Conservation (phyloP, 2,329 filamentous ascomycete genomes). For the Ceratocystis colombiana region DNA sequence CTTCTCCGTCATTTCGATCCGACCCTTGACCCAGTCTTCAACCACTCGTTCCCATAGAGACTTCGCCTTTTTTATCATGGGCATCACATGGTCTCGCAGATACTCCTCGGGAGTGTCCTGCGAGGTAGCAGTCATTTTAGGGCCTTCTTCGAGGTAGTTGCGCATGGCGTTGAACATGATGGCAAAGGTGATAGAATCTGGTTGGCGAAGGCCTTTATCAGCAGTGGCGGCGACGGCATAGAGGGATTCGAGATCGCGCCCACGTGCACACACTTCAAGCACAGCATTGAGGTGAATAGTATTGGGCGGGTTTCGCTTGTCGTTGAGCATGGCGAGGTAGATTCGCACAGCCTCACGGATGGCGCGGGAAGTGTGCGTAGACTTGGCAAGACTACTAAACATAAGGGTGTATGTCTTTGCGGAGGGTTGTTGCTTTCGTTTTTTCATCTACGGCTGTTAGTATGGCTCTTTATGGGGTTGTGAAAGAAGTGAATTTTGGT, state of each 20-base stretch:
- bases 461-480: slow-evolving; percentile 26
- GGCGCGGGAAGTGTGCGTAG: slow-evolving; percentile 47
- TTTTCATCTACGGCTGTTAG: slow-evolving; percentile 68
- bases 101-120: slow-evolving; percentile 28
- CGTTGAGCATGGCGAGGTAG: slow-evolving; percentile 62
- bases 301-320: slow-evolving; percentile 56
- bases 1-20: slow-evolving; percentile 63
- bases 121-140: background rate
- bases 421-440: slow-evolving; percentile 70
- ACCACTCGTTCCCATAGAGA: slow-evolving; percentile 73
- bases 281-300: slow-evolving; percentile 81
- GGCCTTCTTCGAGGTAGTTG: slow-evolving; percentile 33
- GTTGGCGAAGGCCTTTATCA: slow-evolving; percentile 51
- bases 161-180: slow-evolving; percentile 72
- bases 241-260: slow-evolving; percentile 66
- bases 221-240: slow-evolving; percentile 67
- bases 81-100: slow-evolving; percentile 21
- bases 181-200: slow-evolving; percentile 65
- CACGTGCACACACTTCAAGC: slow-evolving; percentile 68
- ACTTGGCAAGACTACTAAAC: slow-evolving; percentile 60
- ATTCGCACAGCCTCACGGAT: slow-evolving; percentile 61
- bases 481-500: background rate
- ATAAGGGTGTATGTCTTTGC: slow-evolving; percentile 75
- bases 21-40: slow-evolving; percentile 61
- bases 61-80: slow-evolving; percentile 46